Conservation (phyloP, 306 rosid genomes). For the Inga leiocalycina region DNA sequence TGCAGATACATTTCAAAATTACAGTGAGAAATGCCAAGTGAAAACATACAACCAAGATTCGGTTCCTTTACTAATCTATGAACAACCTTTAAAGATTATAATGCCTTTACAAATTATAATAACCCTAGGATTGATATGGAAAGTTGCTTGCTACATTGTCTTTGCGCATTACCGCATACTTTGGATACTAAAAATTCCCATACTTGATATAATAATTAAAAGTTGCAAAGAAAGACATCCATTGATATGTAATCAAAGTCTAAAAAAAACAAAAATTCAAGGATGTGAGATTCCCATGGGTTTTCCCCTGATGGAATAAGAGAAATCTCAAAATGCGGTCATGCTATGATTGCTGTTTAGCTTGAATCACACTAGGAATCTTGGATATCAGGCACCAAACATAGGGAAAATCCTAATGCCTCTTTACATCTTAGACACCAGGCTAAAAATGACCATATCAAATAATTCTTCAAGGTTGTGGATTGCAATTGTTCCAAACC, state of each 20-base stretch:
- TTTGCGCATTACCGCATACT: background rate
- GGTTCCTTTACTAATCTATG: background rate
- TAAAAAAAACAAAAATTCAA: background rate
- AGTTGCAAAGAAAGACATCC: background rate
- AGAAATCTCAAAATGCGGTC: background rate
- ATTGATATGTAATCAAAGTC: background rate
- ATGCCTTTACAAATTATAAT: background rate
- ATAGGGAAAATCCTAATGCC: background rate
- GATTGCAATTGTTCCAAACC: background rate
- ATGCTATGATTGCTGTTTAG: background rate
- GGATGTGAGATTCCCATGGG: background rate
- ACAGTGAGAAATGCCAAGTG: conserved; percentile 5
- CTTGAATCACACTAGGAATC: background rate
- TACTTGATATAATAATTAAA: background rate
- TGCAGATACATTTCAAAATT: conserved; percentile 35
- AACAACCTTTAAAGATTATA: background rate
- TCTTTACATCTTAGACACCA: background rate
- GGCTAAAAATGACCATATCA: background rate
- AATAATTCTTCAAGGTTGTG: background rate
- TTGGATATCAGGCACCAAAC: background rate
- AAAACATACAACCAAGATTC: background rate
- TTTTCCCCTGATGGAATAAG: background rate
- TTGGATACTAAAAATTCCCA: background rate
- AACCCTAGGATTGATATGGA: background rate
- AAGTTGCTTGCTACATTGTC: background rate